Evolutionary conservation across 2,329 filamentous ascomycete genomes (phyloP).

Genomic region (Cladophialophora bantiana): DNA sequence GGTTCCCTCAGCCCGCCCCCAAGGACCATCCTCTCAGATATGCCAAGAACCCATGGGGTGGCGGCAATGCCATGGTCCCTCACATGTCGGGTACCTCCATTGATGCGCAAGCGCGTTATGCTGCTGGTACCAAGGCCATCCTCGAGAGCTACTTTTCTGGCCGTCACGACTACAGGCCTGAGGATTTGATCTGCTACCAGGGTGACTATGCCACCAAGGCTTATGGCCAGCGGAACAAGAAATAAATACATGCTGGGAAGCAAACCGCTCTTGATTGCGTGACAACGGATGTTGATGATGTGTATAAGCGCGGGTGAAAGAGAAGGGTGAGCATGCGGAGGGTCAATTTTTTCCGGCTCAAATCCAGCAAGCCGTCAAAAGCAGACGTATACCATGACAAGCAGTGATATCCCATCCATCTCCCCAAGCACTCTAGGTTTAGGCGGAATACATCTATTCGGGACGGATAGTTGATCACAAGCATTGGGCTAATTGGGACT

Average conservation of each 20-base stretch:
- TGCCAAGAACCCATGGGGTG: conserved; percentile 92
- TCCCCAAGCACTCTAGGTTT: neutral
- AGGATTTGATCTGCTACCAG: conserved; percentile 88
- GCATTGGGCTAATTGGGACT: neutral
- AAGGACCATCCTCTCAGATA: conserved; percentile 90
- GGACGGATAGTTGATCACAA: neutral
- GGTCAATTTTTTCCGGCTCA: neutral
- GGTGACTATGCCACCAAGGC: conserved; percentile 96
- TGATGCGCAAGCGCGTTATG: conserved; percentile 93
- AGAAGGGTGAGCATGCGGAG: conserved; percentile 2
- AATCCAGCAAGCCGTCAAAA: conserved; percentile 1
- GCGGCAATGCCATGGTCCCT: conserved; percentile 97
- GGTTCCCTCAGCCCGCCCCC: conserved; percentile 97
- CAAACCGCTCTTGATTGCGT: conserved; percentile 1
- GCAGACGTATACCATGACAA: neutral
- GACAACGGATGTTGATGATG: neutral
- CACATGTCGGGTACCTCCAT: conserved; percentile 99
- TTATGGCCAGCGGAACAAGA: conserved; percentile 73
- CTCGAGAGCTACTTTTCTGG: conserved; percentile 89
- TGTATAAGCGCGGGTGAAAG: neutral
- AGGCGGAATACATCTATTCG: neutral
- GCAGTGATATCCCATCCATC: neutral
- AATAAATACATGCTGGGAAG: conserved; percentile 20
- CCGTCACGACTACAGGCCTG: conserved; percentile 81
- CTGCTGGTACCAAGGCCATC: conserved; percentile 85